These are phyloP conservation scores for Paralagenidium karlingii DNA, from an alignment of 352 stramenopile species.

Conservation along the genomic window DNA sequence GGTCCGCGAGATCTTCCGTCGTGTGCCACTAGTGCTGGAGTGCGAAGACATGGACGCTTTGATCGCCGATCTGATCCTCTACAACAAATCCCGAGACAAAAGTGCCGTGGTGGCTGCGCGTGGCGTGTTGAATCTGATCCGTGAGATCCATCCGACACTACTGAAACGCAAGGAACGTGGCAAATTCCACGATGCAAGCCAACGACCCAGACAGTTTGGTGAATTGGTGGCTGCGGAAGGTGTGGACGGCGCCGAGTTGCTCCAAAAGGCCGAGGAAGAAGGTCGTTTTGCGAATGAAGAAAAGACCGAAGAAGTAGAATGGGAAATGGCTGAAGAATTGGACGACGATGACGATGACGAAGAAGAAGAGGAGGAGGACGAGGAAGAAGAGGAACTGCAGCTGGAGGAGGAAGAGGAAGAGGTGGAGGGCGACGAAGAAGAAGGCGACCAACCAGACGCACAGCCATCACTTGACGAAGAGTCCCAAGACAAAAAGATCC, in stretches of 20 bases:
- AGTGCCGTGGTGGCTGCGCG: constrained; percentile 94
- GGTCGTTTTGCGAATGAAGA: constrained; percentile 73
- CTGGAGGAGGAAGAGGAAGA: constrained; percentile 27
- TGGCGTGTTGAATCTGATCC: constrained; percentile 94
- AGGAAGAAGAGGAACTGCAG: constrained; percentile 23
- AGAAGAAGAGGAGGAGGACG: constrained; percentile 35
- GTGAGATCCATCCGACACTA: constrained; percentile 90
- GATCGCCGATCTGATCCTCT: constrained; percentile 90
- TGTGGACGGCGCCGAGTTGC: constrained; percentile 93
- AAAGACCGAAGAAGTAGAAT: constrained; percentile 71
- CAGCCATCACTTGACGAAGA: too few relatives aligned
- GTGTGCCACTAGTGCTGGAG: constrained; percentile 90
- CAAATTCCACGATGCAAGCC: constrained; percentile 77
- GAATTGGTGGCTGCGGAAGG: constrained; percentile 85
- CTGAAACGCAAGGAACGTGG: constrained; percentile 96
- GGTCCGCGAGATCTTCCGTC: constrained; percentile 89
- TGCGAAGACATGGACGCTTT: constrained; percentile 87
- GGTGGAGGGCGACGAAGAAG: constrained; percentile 13
- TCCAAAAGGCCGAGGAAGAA: constrained; percentile 68
- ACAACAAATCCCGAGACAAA: constrained; percentile 94
- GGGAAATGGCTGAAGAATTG: constrained; percentile 63
- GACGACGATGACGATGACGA: constrained; percentile 42
- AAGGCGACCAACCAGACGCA: too few relatives aligned
- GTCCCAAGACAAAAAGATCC: constrained; percentile 9
- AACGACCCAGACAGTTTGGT: constrained; percentile 83